Evolutionary conservation across 108 stramenopile genomes (phyloP).

Genomic region (Cyclotella atomus): DNA sequence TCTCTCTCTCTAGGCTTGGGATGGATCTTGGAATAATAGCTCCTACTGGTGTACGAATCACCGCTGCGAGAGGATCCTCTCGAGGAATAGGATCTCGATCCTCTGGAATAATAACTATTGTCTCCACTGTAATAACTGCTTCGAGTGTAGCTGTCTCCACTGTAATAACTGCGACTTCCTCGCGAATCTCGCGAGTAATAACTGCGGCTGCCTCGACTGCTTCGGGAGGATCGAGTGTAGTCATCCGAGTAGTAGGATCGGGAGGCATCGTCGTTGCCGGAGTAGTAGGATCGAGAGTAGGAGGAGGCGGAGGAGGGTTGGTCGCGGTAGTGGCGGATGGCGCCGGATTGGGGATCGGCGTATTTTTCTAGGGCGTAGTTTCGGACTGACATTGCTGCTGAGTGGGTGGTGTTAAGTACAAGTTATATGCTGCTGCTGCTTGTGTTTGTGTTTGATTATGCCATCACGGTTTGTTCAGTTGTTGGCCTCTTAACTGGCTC

Average conservation of each 20-base stretch:
- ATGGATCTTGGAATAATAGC: background rate
- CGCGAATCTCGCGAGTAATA: background rate
- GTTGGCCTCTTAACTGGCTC: too few species aligned
- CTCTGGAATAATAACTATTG: too few species aligned
- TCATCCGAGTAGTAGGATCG: background rate
- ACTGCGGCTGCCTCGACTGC: background rate
- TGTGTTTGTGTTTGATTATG: too few species aligned
- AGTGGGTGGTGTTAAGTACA: background rate
- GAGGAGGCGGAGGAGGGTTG: background rate
- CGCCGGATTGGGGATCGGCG: background rate
- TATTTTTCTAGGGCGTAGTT: constrained; percentile 15
- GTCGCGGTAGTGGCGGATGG: background rate
- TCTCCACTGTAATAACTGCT: background rate
- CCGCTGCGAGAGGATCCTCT: background rate
- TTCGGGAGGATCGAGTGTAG: background rate
- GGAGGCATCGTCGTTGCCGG: background rate
- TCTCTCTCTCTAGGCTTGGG: background rate
- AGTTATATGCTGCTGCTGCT: too few species aligned
- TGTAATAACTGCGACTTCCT: background rate
- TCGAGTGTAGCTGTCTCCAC: background rate
- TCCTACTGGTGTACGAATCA: background rate
- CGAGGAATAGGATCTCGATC: background rate
- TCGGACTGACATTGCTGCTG: background rate
- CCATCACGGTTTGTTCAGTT: background rate
- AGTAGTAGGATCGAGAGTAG: background rate